A percentile compares a stretch with the other conserved stretches of the same genome.
Conservation (phyloP, 1,284 basidiomycete genomes). For the Cutaneotrichosporon sp. region DNA sequence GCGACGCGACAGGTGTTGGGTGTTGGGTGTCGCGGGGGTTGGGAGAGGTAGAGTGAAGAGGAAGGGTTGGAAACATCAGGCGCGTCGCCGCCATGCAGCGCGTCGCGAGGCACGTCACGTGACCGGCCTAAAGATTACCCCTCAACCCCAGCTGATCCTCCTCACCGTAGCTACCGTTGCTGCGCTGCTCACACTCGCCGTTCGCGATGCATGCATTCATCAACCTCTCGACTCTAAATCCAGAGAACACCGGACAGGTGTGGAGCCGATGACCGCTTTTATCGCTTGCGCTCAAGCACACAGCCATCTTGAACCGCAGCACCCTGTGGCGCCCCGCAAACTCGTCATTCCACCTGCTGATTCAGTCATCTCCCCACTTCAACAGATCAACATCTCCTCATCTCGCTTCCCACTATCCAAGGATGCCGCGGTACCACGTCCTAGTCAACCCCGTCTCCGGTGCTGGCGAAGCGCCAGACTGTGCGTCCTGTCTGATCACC, state of each 20-base stretch:
- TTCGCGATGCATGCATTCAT: no score
- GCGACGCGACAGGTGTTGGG: not conserved
- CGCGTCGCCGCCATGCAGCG: not conserved
- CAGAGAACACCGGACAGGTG: no score
- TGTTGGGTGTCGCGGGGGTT: not conserved
- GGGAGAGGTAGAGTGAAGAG: no score
- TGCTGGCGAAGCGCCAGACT: slow-evolving; percentile 30
- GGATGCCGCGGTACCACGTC: slow-evolving; percentile 24
- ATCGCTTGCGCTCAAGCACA: no score
- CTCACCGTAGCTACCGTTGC: no score
- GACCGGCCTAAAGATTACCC: no score
- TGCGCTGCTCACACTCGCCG: no score
- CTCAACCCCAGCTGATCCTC: no score
- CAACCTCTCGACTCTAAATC: no score
- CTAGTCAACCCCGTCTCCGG: slow-evolving; percentile 45
- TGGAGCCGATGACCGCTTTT: no score
- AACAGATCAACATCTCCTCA: no score
- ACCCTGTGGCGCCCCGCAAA: slow-evolving; percentile 1
- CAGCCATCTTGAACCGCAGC: no score
- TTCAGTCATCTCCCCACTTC: not conserved
- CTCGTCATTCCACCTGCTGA: not conserved
- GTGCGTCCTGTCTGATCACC: slow-evolving; percentile 31
- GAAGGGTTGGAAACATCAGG: not conserved
- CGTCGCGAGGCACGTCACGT: not conserved
- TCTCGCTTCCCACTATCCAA: not conserved